These are phyloP conservation scores for Botrytis elliptica DNA, from an alignment of 2,329 filamentous ascomycete species.

Conservation along the genomic window DNA sequence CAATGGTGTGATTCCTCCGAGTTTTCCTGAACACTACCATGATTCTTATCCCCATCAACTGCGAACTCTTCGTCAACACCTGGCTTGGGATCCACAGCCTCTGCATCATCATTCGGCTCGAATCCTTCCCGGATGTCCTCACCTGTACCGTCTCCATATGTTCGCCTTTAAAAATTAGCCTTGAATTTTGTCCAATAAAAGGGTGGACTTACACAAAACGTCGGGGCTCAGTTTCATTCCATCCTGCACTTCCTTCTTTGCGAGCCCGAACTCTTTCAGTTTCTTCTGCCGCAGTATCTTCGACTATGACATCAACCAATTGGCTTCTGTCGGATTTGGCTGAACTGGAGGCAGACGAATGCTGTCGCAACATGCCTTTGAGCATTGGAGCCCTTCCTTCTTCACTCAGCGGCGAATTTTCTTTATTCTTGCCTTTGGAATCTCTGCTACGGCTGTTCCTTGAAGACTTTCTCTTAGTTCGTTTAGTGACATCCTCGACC, in stretches of 20 bases:
- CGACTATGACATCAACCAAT: conserved; percentile 65
- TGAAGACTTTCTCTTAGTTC: conserved; percentile 36
- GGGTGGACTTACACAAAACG: conserved; percentile 51
- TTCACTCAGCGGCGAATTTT: conserved; percentile 29
- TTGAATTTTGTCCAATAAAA: neutral
- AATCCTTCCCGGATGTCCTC: conserved; percentile 56
- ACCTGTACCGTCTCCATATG: conserved; percentile 47
- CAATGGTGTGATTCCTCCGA: conserved; percentile 46
- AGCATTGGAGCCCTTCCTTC: conserved; percentile 38
- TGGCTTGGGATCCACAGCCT: conserved; percentile 44
- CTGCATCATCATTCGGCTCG: conserved; percentile 47
- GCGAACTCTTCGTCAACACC: conserved; percentile 37
- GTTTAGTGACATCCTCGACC: conserved; percentile 39
- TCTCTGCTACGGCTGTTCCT: conserved; percentile 27
- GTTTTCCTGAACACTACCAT: conserved; percentile 35
- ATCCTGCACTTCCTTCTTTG: conserved; percentile 60
- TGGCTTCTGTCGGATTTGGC: conserved; percentile 58
- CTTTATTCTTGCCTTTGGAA: conserved; percentile 37
- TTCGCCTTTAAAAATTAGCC: conserved; percentile 40
- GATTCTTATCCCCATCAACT: conserved; percentile 38
- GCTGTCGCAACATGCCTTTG: conserved; percentile 44
- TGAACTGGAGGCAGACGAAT: conserved; percentile 50
- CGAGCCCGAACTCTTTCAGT: conserved; percentile 60
- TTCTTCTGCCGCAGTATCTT: conserved; percentile 61
- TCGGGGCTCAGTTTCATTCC: conserved; percentile 55